Evolutionary conservation across 176 grass and related monocot genomes (phyloP), one percentile per base, ranked within the genome.

Genomic region (Poa annua): DNA sequence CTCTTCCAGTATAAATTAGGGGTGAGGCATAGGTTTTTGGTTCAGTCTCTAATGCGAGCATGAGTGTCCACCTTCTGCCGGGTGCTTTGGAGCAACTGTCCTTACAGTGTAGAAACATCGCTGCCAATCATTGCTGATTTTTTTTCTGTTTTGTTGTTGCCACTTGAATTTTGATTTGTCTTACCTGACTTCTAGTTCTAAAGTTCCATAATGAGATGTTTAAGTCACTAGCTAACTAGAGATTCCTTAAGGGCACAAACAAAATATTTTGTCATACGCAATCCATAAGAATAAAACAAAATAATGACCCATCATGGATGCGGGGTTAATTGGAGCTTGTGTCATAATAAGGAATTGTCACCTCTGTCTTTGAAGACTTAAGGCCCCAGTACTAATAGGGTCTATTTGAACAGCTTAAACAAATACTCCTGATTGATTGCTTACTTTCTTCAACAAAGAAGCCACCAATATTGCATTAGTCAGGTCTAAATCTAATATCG

Each of bases 361-460:
- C 81, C 6, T 88, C 84, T 41, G 9, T 61, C 72, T 20, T 26
- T 47, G 36, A 80, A 69, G 11, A 81, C 20, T 10, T 19, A 22
- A 24, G 22, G 45, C 13, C 62, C 32, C 0, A 16, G 24, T 64
- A 82, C 13, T 36, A 55, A 14, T 36, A 64, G 32, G 17, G 5
- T 86, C 6, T 5, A n/a, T 39, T 21, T 51, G 10, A 62, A 54
- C 14, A 56, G 64, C 33, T 73, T 84, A 22, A 33, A 8, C 7
- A 42, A 13, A 45, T 15, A 7, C 22, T 38, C 21, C 2, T 26
- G 10, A 11, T 35, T 39, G 11, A 11, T 34, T 55, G n/a, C 62
- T 60, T 89, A 20, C 16, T 66, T 54, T 14, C 45, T 76, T 76
- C 38, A 41, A 21, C 26, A 76, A 76, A 14, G 10, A 84, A 76